Conservation (phyloP, 768 basidiomycete genomes). For the Cystobasidium onofrii region DNA sequence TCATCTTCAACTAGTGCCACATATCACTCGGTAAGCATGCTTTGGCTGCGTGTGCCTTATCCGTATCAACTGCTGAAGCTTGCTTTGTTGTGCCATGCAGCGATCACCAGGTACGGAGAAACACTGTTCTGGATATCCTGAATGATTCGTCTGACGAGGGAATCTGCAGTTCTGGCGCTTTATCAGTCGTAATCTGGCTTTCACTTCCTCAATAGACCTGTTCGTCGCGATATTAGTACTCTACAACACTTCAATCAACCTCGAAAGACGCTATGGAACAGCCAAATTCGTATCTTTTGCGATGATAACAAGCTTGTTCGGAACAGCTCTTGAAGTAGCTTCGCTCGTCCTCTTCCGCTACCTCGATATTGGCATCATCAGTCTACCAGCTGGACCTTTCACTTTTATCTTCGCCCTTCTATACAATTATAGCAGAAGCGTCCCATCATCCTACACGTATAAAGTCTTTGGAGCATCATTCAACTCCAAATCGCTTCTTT, state of each 20-base stretch:
- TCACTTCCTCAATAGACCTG: slow-evolving; percentile 14
- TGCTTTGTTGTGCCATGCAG: not conserved
- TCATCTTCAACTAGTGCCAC: slow-evolving; percentile 17
- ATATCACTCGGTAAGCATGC: not conserved
- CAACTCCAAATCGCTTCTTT: slow-evolving; percentile 17
- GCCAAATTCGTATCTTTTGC: slow-evolving; percentile 28
- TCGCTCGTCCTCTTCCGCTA: slow-evolving; percentile 15
- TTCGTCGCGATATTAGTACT: slow-evolving; percentile 19
- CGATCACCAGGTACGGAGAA: slow-evolving; percentile 16
- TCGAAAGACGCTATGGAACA: slow-evolving; percentile 31
- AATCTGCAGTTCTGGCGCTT: slow-evolving; percentile 28
- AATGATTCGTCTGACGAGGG: too few relatives aligned
- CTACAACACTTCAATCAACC: slow-evolving; percentile 26
- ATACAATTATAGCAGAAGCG: slow-evolving; percentile 16
- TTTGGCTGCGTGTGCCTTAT: not conserved
- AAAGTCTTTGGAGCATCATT: slow-evolving; percentile 31
- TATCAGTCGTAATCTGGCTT: slow-evolving; percentile 22
- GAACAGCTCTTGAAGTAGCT: slow-evolving; percentile 24
- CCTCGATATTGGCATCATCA: not conserved
- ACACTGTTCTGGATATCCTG: too few relatives aligned
- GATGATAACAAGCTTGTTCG: not conserved
- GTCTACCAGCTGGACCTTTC: slow-evolving; percentile 29
- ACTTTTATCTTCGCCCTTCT: slow-evolving; percentile 21
- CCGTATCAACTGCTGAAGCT: not conserved
- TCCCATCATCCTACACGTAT: slow-evolving; percentile 26